Base-by-base conservation (phyloP, 257 asterid species). In the Verbascum thapsus region DNA sequence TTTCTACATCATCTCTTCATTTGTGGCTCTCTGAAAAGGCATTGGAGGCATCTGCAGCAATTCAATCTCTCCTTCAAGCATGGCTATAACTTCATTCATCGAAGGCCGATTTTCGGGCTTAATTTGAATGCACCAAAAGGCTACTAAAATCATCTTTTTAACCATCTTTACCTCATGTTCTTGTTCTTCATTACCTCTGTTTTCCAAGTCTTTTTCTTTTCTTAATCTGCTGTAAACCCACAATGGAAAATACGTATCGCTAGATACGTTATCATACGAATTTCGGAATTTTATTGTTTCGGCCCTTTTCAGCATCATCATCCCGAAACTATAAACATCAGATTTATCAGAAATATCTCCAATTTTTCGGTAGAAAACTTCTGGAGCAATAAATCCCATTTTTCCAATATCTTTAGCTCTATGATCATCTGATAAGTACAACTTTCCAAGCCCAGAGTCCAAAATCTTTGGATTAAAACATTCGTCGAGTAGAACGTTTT, bases 241-340 rank as follows among this genome's bases (percentile, higher is more conserved):
- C 3, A 71, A 52, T 7, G 85, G 89, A 48, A 82, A 85, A 72
- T 80, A 76, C 16, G 69, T 69, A 32, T 66, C 58, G 43, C 85
- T 67, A 4, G 17, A 15, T 19, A 39, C 53, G 3, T 83, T 66
- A 0, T 55, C 67, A 35, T 68, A 37, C 22, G 75, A 74, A 51
- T 64, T 69, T 62, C 71, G 35, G 23, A 66, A 69, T 53, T 70
- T 61, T 49, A 78, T 55, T 67, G 68, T 76, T 43, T 72, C 70
- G 0, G 61, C 83, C 81, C 80, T 77, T 74, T 85, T 87, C 76
- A 80, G 63, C 67, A 80, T 39, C 79, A 82, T 3, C 87, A 80
- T 85, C 0, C 94, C 94, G 11, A 68, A 85, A 39, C 87, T 80
- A 50, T 85, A 82, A 11, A 82, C 85, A 54, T 85, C 89, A 9